A percentile compares a stretch with the other conserved stretches of the same genome.
Conservation (phyloP, 371 early-diverging fungal species). For the Lichtheimia corymbifera region DNA sequence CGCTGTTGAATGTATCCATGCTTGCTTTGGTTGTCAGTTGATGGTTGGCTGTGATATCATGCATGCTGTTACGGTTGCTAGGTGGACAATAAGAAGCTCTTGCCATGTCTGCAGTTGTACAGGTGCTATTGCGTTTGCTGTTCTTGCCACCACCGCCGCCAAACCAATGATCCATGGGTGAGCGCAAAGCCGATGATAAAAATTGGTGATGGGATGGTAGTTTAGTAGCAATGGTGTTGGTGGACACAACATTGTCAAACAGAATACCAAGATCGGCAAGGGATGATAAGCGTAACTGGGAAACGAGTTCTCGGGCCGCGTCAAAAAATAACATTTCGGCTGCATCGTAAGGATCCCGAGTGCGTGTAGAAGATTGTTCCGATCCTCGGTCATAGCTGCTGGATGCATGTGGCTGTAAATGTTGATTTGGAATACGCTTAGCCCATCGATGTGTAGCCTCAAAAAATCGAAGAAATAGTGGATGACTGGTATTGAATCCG, state of each 20-base stretch:
- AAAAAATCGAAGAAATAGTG: constrained; percentile 19
- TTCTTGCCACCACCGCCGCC: not conserved
- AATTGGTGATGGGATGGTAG: no score
- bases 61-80: not conserved
- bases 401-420: no score
- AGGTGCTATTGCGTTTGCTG: not conserved
- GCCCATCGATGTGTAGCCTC: constrained; percentile 12
- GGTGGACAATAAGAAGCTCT: not conserved
- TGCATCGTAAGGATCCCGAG: constrained; percentile 9
- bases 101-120: not conserved
- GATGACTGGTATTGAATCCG: constrained; percentile 8
- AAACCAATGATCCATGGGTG: not conserved
- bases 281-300: constrained; percentile 21
- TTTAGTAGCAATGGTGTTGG: constrained; percentile 21
- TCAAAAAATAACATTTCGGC: constrained; percentile 23
- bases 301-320: constrained; percentile 30
- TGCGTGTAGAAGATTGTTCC: constrained; percentile 19
- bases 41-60: not conserved
- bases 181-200: constrained; percentile 3
- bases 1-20: constrained; percentile 3
- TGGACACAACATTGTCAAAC: constrained; percentile 30
- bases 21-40: not conserved
- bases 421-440: constrained; percentile 11
- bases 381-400: constrained; percentile 12
- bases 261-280: constrained; percentile 33